Percentiles rank a stretch among this genome's conserved stretches.
Evolutionary conservation across 192 early-diverging fungal species (phyloP).

Genomic region (Lobulomyces angularis): DNA sequence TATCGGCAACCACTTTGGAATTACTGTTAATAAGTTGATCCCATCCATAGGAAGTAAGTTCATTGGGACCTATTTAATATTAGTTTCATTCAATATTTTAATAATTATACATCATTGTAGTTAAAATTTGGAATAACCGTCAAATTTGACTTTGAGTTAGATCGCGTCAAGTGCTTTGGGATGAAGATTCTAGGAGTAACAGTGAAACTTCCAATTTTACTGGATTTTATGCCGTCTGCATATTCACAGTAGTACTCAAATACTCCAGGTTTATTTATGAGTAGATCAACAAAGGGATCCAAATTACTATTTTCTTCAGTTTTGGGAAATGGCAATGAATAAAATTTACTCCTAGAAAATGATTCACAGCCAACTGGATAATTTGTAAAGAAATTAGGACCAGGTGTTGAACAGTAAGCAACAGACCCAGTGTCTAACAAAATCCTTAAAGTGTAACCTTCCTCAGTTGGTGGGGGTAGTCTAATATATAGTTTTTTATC

Average conservation of each 20-base stretch:
- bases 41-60: constrained; percentile 69
- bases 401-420: neutral
- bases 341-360: neutral
- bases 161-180: constrained; percentile 8
- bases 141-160: constrained; percentile 1
- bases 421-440: neutral
- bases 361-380: neutral
- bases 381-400: neutral
- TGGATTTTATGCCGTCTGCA: constrained; percentile 14
- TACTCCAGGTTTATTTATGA: constrained; percentile 55
- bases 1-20: constrained; percentile 92
- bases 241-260: constrained; percentile 82
- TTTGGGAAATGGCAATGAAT: constrained; percentile 12
- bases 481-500: constrained; percentile 32
- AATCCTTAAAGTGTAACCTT: neutral
- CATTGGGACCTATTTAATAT: neutral
- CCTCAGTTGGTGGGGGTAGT: constrained; percentile 1
- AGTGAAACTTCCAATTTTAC: constrained; percentile 54
- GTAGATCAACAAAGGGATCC: constrained; percentile 56
- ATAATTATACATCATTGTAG: too few relatives aligned
- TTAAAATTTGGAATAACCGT: neutral
- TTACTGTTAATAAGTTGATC: constrained; percentile 78
- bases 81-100: neutral
- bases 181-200: constrained; percentile 77
- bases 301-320: constrained; percentile 26